phyloP scores from a whole-genome alignment of 2,329 filamentous ascomycete species.

The Chalaropsis thielavioides region DNA sequence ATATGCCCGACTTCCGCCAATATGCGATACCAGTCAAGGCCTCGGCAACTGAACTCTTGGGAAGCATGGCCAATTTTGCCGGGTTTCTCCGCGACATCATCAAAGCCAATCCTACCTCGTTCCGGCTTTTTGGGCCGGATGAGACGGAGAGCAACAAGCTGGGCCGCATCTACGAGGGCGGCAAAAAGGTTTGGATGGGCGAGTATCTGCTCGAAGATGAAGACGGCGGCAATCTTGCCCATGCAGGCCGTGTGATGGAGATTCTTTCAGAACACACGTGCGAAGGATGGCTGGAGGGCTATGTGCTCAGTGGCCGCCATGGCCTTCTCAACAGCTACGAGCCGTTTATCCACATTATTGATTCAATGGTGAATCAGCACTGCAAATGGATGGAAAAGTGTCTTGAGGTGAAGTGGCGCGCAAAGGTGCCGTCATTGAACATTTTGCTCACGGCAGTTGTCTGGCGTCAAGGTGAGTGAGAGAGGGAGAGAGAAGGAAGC shows the following conservation, averaged over 20 bases:
- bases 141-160: slow-evolving; percentile 76
- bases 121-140: slow-evolving; percentile 65
- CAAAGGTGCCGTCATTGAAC: slow-evolving; percentile 59
- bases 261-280: slow-evolving; percentile 71
- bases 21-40: slow-evolving; percentile 50
- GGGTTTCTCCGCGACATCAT: slow-evolving; percentile 54
- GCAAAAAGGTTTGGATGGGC: slow-evolving; percentile 68
- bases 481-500: neutral
- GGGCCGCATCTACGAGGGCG: slow-evolving; percentile 52
- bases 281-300: slow-evolving; percentile 70
- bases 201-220: slow-evolving; percentile 64
- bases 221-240: slow-evolving; percentile 59
- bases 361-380: slow-evolving; percentile 77
- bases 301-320: slow-evolving; percentile 59
- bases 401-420: slow-evolving; percentile 64
- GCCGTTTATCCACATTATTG: slow-evolving; percentile 69
- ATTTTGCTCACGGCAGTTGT: slow-evolving; percentile 66
- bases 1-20: slow-evolving; percentile 53
- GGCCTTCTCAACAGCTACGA: slow-evolving; percentile 70
- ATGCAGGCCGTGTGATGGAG: slow-evolving; percentile 61
- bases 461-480: slow-evolving; percentile 45
- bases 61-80: slow-evolving; percentile 58
- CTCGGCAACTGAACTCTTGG: slow-evolving; percentile 40
- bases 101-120: slow-evolving; percentile 47
- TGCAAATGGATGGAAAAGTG: slow-evolving; percentile 79